Evolutionary conservation across 2,329 filamentous ascomycete species (phyloP).

Genomic region (Fonsecaea nubica): DNA sequence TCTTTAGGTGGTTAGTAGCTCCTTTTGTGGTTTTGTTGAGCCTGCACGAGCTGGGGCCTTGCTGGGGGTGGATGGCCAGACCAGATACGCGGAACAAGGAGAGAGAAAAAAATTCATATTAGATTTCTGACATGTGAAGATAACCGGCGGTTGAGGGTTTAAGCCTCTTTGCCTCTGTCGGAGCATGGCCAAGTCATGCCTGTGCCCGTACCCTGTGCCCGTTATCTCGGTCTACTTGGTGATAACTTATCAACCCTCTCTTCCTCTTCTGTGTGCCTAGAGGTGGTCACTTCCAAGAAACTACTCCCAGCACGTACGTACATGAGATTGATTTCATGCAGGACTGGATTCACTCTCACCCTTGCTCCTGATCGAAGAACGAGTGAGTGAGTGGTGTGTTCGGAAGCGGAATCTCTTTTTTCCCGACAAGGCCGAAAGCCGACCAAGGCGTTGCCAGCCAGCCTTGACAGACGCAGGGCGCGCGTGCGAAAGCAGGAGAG

Average conservation of each 20-base stretch:
- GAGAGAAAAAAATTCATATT: background rate
- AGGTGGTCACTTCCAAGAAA: too few species aligned
- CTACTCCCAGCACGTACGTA: too few species aligned
- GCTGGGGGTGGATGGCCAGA: background rate
- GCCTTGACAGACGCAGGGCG: constrained; percentile 3
- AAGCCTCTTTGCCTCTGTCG: background rate
- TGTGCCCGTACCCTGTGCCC: too few species aligned
- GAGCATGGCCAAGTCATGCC: too few species aligned
- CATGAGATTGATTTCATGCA: too few species aligned
- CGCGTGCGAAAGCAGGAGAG: background rate
- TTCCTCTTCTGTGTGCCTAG: too few species aligned
- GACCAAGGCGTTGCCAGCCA: background rate
- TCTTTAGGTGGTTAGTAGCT: background rate
- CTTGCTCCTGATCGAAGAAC: too few species aligned
- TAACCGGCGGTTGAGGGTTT: background rate
- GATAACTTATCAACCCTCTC: too few species aligned
- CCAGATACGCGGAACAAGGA: background rate
- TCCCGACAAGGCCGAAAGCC: background rate
- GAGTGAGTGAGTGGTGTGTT: background rate
- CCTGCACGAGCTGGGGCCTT: background rate
- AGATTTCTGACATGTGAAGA: background rate
- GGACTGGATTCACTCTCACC: too few species aligned
- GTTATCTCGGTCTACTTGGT: too few species aligned
- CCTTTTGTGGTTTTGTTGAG: constrained; percentile 19
- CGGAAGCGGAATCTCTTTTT: constrained; percentile 11